phyloP scores from a whole-genome alignment of 1,284 basidiomycete genomes.

The Agaricales sp. region DNA sequence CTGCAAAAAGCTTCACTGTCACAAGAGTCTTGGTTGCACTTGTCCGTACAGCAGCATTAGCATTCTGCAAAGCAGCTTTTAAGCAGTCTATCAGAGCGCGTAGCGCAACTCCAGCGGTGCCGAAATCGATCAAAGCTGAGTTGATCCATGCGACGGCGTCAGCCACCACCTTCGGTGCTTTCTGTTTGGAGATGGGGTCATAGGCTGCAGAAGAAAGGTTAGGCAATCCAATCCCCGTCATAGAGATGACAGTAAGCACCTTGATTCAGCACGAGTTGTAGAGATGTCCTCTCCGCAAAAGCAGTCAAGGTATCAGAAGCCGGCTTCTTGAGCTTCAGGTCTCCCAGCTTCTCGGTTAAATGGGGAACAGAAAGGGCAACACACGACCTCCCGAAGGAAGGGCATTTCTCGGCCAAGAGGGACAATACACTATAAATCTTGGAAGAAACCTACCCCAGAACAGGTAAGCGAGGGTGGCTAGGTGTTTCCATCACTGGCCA shows the following conservation, averaged over 20 bases:
- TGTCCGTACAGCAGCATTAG: constrained; percentile 89
- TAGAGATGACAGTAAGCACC: constrained; percentile 31
- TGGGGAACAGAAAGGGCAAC: constrained; percentile 80
- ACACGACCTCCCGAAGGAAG: constrained; percentile 81
- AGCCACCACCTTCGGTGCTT: constrained; percentile 94
- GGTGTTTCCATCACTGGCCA: constrained; percentile 3
- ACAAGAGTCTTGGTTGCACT: constrained; percentile 94
- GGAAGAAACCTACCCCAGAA: constrained; percentile 59
- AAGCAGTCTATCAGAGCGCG: constrained; percentile 86
- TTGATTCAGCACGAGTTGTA: constrained; percentile 92
- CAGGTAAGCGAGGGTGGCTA: constrained; percentile 5
- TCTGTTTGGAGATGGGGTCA: constrained; percentile 86
- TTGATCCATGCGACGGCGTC: constrained; percentile 91
- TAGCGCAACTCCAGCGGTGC: constrained; percentile 79
- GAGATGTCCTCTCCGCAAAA: constrained; percentile 88
- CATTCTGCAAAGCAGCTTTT: constrained; percentile 82
- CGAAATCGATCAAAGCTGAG: constrained; percentile 85
- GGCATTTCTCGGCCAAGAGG: constrained; percentile 68
- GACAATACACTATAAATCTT: constrained; percentile 77
- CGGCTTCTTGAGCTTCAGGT: constrained; percentile 94
- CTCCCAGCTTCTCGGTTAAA: constrained; percentile 91
- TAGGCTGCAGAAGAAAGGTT: constrained; percentile 50
- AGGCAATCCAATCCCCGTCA: constrained; percentile 11
- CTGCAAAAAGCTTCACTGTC: constrained; percentile 87
- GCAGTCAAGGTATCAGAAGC: constrained; percentile 81